These are phyloP conservation scores for Smallanthus sonchifolius DNA, from an alignment of 129 eudicot genomes.

Conservation along the genomic window DNA sequence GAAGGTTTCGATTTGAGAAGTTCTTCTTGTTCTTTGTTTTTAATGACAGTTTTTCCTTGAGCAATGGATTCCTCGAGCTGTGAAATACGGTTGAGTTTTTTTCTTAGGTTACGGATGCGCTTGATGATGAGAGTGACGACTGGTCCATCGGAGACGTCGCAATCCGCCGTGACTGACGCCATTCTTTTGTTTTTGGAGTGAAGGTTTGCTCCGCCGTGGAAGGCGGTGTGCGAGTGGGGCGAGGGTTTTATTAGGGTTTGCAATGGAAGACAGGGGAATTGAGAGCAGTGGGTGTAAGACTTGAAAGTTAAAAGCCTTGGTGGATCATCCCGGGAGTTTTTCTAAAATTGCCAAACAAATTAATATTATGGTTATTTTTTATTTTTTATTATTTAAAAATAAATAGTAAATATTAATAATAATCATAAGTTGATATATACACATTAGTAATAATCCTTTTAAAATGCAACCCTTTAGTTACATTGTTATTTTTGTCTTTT, in stretches of 20 bases:
- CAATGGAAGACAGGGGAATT: constrained; percentile 7
- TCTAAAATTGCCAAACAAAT: background rate
- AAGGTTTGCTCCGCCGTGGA: constrained; percentile 36
- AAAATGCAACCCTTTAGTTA: too few relatives aligned
- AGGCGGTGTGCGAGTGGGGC: constrained; percentile 30
- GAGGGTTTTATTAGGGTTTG: constrained; percentile 41
- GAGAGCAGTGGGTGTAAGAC: background rate
- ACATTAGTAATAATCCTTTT: too few relatives aligned
- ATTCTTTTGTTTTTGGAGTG: constrained; percentile 12
- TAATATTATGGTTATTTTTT: too few relatives aligned
- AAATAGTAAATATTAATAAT: too few relatives aligned
- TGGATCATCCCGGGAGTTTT: background rate
- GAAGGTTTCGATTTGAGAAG: constrained; percentile 54
- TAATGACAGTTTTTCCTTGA: constrained; percentile 55
- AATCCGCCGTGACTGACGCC: constrained; percentile 51
- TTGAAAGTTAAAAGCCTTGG: background rate
- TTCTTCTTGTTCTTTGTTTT: constrained; percentile 77
- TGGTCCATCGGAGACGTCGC: constrained; percentile 66
- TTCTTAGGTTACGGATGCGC: constrained; percentile 79
- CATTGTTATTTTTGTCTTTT: too few relatives aligned
- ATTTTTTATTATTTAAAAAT: too few relatives aligned
- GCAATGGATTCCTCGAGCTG: constrained; percentile 69
- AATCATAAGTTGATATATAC: too few relatives aligned
- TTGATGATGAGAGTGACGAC: constrained; percentile 75
- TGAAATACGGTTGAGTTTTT: constrained; percentile 70